These are phyloP conservation scores for Asclepias syriaca DNA, from an alignment of 257 asterid genomes.

Conservation along the genomic window DNA sequence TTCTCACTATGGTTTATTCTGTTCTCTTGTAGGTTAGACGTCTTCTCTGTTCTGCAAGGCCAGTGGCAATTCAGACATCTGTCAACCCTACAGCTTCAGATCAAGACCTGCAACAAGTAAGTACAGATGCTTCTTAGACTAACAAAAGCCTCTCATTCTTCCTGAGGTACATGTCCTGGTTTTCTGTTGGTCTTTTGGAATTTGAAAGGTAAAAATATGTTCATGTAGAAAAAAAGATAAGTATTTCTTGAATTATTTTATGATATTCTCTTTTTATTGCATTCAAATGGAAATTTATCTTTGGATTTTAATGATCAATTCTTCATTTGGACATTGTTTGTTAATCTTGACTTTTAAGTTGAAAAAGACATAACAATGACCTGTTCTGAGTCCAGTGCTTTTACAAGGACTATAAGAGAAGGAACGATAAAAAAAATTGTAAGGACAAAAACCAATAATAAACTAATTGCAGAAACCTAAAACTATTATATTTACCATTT, in stretches of 20 bases:
- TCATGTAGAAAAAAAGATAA: neutral
- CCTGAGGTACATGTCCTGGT: neutral
- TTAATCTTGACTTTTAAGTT: neutral
- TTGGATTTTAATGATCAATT: neutral
- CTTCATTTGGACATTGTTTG: neutral
- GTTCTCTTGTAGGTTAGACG: conserved; percentile 60
- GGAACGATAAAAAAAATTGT: neutral
- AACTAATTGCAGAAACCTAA: neutral
- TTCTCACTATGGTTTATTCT: neutral
- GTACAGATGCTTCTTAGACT: neutral
- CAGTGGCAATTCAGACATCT: conserved; percentile 84
- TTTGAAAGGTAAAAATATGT: neutral
- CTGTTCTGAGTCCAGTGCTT: neutral
- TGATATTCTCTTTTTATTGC: neutral
- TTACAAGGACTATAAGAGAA: neutral
- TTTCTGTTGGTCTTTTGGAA: neutral
- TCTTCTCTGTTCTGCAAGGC: conserved; percentile 86
- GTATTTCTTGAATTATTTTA: neutral
- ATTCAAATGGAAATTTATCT: neutral
- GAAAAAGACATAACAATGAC: neutral
- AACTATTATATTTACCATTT: neutral
- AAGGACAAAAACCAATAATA: neutral
- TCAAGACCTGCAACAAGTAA: conserved; percentile 98
- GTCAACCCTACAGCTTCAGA: conserved; percentile 89
- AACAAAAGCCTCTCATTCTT: neutral